Evolutionary conservation across 2,329 filamentous ascomycete species (phyloP), one percentile per base, ranked within the genome.

Genomic region (Sordariomycetes sp.): DNA sequence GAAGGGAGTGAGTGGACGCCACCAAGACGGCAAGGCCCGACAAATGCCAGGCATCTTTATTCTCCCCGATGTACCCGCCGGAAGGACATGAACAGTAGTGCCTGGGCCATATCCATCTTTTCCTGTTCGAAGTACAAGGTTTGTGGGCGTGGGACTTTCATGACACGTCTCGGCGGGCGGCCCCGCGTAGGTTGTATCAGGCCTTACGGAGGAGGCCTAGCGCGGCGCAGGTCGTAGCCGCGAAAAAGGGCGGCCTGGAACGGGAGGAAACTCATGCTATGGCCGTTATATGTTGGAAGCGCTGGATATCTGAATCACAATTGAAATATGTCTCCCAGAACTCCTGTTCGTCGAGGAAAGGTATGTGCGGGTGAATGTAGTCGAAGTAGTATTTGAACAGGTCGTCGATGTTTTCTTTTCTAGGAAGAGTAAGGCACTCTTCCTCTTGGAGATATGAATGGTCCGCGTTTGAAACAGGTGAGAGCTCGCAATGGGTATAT

Each of bases 31-130:
- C 84, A 54, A 87, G 81, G 12, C 85, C 85, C 79, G 87, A 85
- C 85, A 85, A 88, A 65, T 88, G 83, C 79, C 84, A 87, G 50
- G 83, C 86, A 65, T 87, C 85, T 65, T 87, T 87, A 64, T 87
- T 83, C 65, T 87, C 85, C 87, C 83, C 1, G 83, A 82, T 20
- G 81, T 86, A 65, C 87, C 84, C 87, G 87, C 78, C 85, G 88
- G 66, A 85, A 86, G 0, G 83, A 87, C 78, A 88, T 81, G 51
- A 88, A 72, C 18, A 88, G 72, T 18, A 87, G 70, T 2, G 83
- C 79, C 66, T 88, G 85, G 18, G 87, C 82, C 7, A 87, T 71
- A 1, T 81, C 80, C 54, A 87, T 82, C 24, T 84, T 79, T 65
- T 88, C 84, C n/a, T 79, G 75, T 66, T 88, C 85, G 64, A 85